These are phyloP conservation scores for Dichotomopilus funicola DNA, from an alignment of 2,329 filamentous ascomycete genomes.

Conservation along the genomic window DNA sequence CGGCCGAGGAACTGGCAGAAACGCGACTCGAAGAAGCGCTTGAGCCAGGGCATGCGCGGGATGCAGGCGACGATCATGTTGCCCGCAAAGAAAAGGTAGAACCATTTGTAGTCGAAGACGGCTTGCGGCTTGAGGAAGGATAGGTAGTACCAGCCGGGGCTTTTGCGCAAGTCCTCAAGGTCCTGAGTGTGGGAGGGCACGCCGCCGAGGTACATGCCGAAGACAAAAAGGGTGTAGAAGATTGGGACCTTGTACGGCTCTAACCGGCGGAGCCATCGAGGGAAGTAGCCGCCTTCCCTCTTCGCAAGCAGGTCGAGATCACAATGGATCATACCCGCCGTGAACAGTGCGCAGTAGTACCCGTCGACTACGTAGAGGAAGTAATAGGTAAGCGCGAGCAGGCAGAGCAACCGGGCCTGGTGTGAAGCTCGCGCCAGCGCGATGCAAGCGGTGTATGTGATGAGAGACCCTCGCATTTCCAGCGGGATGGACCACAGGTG, in stretches of 20 bases:
- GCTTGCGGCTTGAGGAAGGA: constrained; percentile 59
- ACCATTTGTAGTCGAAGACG: constrained; percentile 61
- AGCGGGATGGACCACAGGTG: constrained; percentile 60
- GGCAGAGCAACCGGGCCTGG: constrained; percentile 48
- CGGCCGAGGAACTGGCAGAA: constrained; percentile 57
- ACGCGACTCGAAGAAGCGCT: constrained; percentile 50
- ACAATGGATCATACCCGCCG: constrained; percentile 54
- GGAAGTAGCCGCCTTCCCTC: constrained; percentile 39
- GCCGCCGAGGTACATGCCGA: constrained; percentile 53
- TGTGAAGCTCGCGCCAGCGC: constrained; percentile 51
- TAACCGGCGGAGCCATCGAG: constrained; percentile 40
- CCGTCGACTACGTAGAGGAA: constrained; percentile 64
- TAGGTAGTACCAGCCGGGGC: constrained; percentile 55
- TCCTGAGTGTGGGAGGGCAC: constrained; percentile 48
- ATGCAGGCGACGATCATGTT: constrained; percentile 49
- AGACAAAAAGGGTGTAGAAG: constrained; percentile 44
- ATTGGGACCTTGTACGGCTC: constrained; percentile 44
- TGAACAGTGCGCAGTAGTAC: constrained; percentile 54
- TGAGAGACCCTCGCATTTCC: constrained; percentile 58
- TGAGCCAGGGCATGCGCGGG: constrained; percentile 52
- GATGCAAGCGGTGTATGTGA: constrained; percentile 51
- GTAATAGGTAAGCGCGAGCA: constrained; percentile 51
- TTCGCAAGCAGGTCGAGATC: constrained; percentile 52
- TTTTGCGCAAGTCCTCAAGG: constrained; percentile 43
- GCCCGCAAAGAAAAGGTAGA: constrained; percentile 58